Evolutionary conservation across 106 monocot species (phyloP).

Genomic region (Dendrobium officinale): DNA sequence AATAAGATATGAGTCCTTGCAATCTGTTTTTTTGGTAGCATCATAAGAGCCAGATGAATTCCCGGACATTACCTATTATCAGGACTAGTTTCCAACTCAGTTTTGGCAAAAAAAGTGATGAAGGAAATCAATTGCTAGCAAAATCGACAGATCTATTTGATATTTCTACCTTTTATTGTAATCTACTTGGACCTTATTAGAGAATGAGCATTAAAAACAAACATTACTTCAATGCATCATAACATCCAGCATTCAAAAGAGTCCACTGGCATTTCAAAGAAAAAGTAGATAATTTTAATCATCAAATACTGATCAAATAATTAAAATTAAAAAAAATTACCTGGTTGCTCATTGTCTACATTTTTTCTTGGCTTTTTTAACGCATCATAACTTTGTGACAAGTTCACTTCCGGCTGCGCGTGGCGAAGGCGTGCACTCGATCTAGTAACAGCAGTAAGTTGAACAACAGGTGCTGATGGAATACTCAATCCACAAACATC

Average conservation of each 20-base stretch:
- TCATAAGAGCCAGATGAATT: no score
- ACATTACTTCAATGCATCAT: background rate
- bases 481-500: slow-evolving; percentile 31
- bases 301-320: background rate
- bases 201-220: no score
- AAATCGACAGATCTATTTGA: background rate
- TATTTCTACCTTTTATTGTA: background rate
- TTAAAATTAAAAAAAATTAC: slow-evolving; percentile 19
- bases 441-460: slow-evolving; percentile 63
- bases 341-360: slow-evolving; percentile 66
- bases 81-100: background rate
- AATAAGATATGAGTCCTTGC: no score
- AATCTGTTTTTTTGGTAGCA: no score
- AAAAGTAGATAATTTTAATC: background rate
- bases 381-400: slow-evolving; percentile 78
- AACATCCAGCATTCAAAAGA: background rate
- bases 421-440: slow-evolving; percentile 83
- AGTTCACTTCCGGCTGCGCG: slow-evolving; percentile 79
- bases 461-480: slow-evolving; percentile 62
- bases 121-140: background rate
- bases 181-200: background rate
- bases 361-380: slow-evolving; percentile 71
- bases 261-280: background rate
- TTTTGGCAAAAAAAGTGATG: background rate
- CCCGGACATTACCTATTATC: no score